phyloP scores from a whole-genome alignment of 129 eudicot species.

The Helichrysum umbraculigerum region DNA sequence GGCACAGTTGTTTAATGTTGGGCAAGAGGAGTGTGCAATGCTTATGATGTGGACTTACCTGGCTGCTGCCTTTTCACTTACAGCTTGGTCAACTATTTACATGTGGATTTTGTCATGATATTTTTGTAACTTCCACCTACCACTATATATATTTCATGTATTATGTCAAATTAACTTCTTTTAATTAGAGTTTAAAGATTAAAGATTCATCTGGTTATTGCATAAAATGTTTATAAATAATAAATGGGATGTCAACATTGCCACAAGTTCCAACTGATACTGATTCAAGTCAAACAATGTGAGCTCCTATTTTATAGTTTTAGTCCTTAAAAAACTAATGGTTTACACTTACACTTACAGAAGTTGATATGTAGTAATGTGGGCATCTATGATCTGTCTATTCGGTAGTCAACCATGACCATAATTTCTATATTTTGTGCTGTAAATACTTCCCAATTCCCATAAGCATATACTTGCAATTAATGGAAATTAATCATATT shows the following conservation, averaged over 20 bases:
- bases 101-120: conserved; percentile 73
- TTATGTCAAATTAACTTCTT: neutral
- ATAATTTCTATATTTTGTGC: too few relatives aligned
- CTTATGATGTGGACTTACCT: conserved; percentile 84
- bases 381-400: too few relatives aligned
- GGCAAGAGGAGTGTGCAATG: conserved; percentile 83
- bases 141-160: neutral
- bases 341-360: neutral
- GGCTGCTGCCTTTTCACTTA: conserved; percentile 66
- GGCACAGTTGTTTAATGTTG: conserved; percentile 78
- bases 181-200: too few relatives aligned
- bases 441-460: too few relatives aligned
- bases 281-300: conserved; percentile 14
- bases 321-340: neutral
- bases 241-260: conserved; percentile 15
- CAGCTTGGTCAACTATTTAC: conserved; percentile 77
- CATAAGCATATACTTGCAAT: too few relatives aligned
- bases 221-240: too few relatives aligned
- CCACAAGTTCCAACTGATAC: neutral
- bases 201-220: too few relatives aligned
- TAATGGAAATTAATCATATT: too few relatives aligned
- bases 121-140: neutral
- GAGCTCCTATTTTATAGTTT: conserved; percentile 15
- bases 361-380: too few relatives aligned
- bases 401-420: too few relatives aligned